Evolutionary conservation across 345 rosid genomes (phyloP), one percentile per base, ranked within the genome.

Genomic region (Euphorbia peplus): DNA sequence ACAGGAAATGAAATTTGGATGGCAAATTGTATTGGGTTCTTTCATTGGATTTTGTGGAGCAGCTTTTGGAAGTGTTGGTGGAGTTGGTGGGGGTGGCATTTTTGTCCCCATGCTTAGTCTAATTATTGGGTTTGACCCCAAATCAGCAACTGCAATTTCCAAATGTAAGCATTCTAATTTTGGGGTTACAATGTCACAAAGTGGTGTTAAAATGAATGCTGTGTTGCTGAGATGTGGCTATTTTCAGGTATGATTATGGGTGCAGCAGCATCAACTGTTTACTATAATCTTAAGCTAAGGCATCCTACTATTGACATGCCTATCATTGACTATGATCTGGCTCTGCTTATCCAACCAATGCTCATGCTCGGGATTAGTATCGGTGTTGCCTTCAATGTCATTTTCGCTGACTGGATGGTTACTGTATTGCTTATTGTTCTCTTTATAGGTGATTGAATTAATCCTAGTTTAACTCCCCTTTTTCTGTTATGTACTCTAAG

Each of bases 81-180:
- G 87, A 19, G 85, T 79, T 6, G 87, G 87, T 22, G 87, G 85
- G 3, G 87, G 85, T 10, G 88, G 85, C 54, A 83, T 81, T 69
- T 84, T 75, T 63, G 79, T 84, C 66, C 88, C 88, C 53, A 81
- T 79, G 87, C 87, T 84, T 26, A 66, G 77, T 10, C 63, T 84
- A 12, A 75, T 81, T 21, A 70, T 81, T 22, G 85, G 87, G 2
- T 84, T 84, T 44, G 85, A 84, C 51, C 63, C 83, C 26, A 84
- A 84, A 65, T 79, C 87, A n/a, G 75, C 87, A 3, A 78, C 83
- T 4, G 85, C 87, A 12, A 57, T 84, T 13, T 84, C 85, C 29
- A 84, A 84, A 79, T 84, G 87, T 81, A 71, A 72, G 0, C 37
- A 13, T 44, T 52, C n/a, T 52, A 29, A n/a, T n/a, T n/a, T n/a